Percentiles rank a stretch among this genome's conserved stretches.
These are phyloP conservation scores for Candida ascalaphidarum DNA, from an alignment of 805 yeast genomes.

Conservation along the genomic window DNA sequence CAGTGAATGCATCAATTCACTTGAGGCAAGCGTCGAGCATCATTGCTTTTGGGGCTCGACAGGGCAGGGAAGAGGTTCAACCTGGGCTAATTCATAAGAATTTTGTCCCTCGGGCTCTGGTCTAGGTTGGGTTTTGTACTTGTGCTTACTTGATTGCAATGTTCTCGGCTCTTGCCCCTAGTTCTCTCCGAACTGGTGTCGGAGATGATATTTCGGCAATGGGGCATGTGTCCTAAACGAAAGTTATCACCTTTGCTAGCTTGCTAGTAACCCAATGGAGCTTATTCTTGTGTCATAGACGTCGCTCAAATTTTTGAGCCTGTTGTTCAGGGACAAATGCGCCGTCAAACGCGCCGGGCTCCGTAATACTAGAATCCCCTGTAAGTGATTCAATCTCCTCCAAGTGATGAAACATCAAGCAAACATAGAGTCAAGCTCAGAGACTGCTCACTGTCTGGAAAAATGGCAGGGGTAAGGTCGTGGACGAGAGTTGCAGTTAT, in stretches of 20 bases:
- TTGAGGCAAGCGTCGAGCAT: slow-evolving; percentile 6
- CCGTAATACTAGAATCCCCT: slow-evolving; percentile 3
- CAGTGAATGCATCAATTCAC: slow-evolving; percentile 22
- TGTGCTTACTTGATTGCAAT: neutral
- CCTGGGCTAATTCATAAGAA: too few species aligned
- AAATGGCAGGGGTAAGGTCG: slow-evolving; percentile 31
- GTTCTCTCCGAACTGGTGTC: slow-evolving; percentile 12
- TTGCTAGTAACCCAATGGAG: slow-evolving; percentile 68
- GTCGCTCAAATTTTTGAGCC: slow-evolving; percentile 24
- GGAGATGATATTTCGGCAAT: slow-evolving; percentile 48
- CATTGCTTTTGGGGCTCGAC: neutral
- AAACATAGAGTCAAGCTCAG: slow-evolving; percentile 92
- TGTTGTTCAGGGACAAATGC: slow-evolving; percentile 21
- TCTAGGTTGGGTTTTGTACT: neutral
- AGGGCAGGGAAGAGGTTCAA: too few species aligned
- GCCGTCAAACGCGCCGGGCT: slow-evolving; percentile 65
- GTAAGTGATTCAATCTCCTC: slow-evolving; percentile 4
- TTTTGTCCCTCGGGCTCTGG: neutral
- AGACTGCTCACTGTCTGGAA: slow-evolving; percentile 45
- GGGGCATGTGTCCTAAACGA: slow-evolving; percentile 56
- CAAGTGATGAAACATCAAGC: slow-evolving; percentile 66
- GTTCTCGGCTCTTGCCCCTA: neutral
- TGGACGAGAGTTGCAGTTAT: slow-evolving; percentile 66
- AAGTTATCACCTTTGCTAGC: slow-evolving; percentile 64
- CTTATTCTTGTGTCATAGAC: slow-evolving; percentile 70